Base-by-base conservation (phyloP, 2,329 filamentous ascomycete genomes). In the Sarocladium strictum region DNA sequence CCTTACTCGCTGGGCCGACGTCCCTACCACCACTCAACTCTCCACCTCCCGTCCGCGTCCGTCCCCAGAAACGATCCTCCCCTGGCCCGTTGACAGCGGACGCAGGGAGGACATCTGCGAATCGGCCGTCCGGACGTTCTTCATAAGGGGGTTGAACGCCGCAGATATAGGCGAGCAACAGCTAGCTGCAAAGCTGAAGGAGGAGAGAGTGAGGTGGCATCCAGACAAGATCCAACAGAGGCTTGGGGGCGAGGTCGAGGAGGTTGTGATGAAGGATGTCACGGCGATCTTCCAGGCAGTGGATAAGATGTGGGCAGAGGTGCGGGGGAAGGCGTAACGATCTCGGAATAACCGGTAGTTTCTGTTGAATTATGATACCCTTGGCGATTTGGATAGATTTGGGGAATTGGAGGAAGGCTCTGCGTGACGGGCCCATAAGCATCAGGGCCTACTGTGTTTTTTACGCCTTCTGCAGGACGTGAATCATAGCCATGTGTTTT, bases 201-300 rank as follows among this genome's bases (percentile, higher is more conserved):
- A 83, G 4, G 94, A 99, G 74, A 83, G 94, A 53, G 85, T 97
- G 17, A 80, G 91, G 15, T 99, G 94, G 94, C 94, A 99, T 74
- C 94, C 94, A 3, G 94, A 99, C 72, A 99, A 97, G 76, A 88
- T 97, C 55, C 90, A 97, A 74, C 94, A 97, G 72, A 83, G 85
- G 53, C 85, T 96, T 57, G 89, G 90, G 2, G 83, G 81, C 0
- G 74, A 82, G 56, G 83, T 96, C 50, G 86, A 92, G 49, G 78
- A 83, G 23, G 78, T 78, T 3, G 83, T 89, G 2, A 85, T 96
- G 78, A 84, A 83, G 65, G 79, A 84, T 54, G 89, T 97, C 40
- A 99, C 93, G 11, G 87, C 89, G 6, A 86, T 96, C 10, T 99
- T 97, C 64, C 93, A 97, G 71, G 85, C 91, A 27, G 80, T 97